Conservation (phyloP, 257 asterid species). For the Nicotiana paniculata region DNA sequence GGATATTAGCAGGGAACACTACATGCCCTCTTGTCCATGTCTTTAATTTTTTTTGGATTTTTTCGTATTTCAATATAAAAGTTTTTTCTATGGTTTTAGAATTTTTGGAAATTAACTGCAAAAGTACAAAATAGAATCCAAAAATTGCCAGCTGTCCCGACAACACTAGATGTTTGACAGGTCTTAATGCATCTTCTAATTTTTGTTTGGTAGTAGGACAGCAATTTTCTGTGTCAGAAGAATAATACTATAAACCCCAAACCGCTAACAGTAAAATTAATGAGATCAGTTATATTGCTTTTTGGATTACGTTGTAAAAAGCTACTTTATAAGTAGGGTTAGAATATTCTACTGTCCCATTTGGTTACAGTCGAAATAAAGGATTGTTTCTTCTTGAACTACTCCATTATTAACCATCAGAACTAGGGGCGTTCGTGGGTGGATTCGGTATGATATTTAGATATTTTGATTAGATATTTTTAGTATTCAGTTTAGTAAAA, state of each 20-base stretch:
- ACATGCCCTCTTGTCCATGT: neutral
- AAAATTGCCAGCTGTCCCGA: neutral
- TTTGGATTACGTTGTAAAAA: neutral
- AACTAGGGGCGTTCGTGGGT: too few species aligned
- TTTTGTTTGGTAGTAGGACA: neutral
- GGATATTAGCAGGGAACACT: constrained; percentile 17
- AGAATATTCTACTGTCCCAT: neutral
- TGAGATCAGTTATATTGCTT: neutral
- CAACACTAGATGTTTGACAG: neutral
- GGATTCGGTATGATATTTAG: too few species aligned
- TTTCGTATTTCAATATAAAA: neutral
- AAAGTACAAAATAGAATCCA: neutral
- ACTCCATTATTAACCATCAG: too few species aligned
- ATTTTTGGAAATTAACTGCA: neutral
- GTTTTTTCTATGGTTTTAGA: neutral
- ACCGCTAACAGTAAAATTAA: neutral
- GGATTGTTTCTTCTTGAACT: too few species aligned
- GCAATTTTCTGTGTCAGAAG: neutral
- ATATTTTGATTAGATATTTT: too few species aligned
- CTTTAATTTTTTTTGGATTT: too few species aligned
- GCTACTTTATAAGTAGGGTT: neutral
- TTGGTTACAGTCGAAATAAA: too few species aligned
- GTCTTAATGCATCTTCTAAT: neutral
- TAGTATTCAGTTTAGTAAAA: too few species aligned
- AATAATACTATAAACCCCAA: neutral